Evolutionary conservation across 2,329 filamentous ascomycete genomes (phyloP), one percentile per base, ranked within the genome.

Genomic region (Immersiporthe knoxdaviesiana): DNA sequence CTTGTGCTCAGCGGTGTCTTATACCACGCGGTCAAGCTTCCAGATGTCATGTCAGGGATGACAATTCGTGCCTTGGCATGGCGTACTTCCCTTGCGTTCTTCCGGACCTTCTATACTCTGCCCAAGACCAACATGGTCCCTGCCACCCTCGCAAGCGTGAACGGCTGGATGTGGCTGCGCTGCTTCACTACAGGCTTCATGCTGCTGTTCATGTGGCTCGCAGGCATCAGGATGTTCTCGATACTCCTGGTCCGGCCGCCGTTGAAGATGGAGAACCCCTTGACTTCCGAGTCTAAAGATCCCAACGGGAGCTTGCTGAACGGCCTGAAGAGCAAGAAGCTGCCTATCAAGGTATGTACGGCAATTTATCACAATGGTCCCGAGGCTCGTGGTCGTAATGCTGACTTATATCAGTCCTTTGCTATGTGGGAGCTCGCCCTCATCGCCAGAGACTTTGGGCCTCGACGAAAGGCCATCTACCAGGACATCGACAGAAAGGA

Each of bases 361-460:
- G 11, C 12, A 16, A 3, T 18, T 16, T 12, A n/a, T n/a, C 58
- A 44, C 14, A 1, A 7, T 27, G 18, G 16, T 39, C 18, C 8
- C 35, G 12, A 14, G 4, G n/a, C 6, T 18, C 11, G 3, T 24
- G n/a, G 4, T 18, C 11, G 3, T 24, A 14, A 24, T 11, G 21
- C 72, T 80, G 72, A 70, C 63, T 6, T 54, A n/a, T 4, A 30
- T 1, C 70, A 92, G 86, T 87, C 89, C 0, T 97, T 97, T 78
- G 94, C 95, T 21, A 91, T 97, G 79, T 97, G 94, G 94, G 95
- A 98, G 77, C 83, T 97, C 37, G 88, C 89, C 39, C 85, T 92
- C 68, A 97, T 97, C 74, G 90, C 92, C 50, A 87, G 91, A 68
- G 86, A 88, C 66, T 94, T 92, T 72, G 85, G 90, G 21, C 85